Evolutionary conservation across 163 green algal genomes (phyloP).

Genomic region (Prototheca wickerhamii): DNA sequence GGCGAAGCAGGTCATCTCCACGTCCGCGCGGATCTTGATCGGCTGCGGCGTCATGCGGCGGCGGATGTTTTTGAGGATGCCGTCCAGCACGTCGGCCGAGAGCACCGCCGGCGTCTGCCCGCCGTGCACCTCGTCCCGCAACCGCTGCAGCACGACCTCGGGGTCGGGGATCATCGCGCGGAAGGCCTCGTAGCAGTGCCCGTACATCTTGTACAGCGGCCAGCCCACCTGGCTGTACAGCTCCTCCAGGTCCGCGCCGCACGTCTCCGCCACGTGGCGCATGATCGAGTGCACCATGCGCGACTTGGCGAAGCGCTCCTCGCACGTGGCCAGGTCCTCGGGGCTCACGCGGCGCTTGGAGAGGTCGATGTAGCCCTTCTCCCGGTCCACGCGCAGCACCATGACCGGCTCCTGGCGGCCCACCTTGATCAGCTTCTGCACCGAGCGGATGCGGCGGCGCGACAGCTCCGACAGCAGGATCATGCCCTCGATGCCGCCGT

Average conservation of each 20-base stretch:
- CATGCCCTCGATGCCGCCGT: conserved; percentile 98
- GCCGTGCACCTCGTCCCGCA: conserved; percentile 46
- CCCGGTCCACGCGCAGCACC: conserved; percentile 98
- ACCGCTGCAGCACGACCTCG: conserved; percentile 50
- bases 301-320: conserved; percentile 71
- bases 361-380: conserved; percentile 99
- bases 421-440: conserved; percentile 99
- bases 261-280: conserved; percentile 94
- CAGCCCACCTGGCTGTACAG: conserved; percentile 83
- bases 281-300: conserved; percentile 99
- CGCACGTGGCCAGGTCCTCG: conserved; percentile 78
- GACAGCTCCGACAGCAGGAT: conserved; percentile 98
- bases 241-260: conserved; percentile 60
- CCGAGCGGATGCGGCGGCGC: conserved; percentile 90
- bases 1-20: conserved; percentile 97
- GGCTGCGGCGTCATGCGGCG: conserved; percentile 95
- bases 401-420: conserved; percentile 96
- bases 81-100: conserved; percentile 65
- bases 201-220: conserved; percentile 92
- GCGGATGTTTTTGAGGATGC: conserved; percentile 88
- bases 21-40: conserved; percentile 95
- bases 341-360: conserved; percentile 90
- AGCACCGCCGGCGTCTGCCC: conserved; percentile 45
- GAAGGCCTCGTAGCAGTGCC: conserved; percentile 96
- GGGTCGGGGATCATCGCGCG: conserved; percentile 70